phyloP scores from a whole-genome alignment of 352 stramenopile species.

The Globisporangium rhizosaccharum region DNA sequence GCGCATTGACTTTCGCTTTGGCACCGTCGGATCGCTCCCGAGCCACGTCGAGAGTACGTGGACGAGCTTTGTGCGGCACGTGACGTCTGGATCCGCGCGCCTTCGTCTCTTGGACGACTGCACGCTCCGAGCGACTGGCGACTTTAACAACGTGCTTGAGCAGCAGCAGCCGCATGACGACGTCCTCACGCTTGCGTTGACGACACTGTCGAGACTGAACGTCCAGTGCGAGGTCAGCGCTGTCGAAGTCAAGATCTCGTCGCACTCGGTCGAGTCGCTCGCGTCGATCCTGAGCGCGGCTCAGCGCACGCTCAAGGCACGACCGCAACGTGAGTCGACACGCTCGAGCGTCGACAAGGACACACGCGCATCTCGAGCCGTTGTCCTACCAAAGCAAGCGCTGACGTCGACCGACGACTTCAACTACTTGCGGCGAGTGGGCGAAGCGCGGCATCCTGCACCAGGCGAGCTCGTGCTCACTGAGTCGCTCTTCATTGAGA shows the following conservation, averaged over 20 bases:
- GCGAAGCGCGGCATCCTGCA: conserved; percentile 35
- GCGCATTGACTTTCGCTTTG: conserved; percentile 34
- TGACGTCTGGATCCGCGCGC: conserved; percentile 33
- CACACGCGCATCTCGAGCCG: no score
- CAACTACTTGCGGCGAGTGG: conserved; percentile 42
- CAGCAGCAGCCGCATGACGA: conserved; percentile 2
- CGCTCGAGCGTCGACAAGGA: not conserved
- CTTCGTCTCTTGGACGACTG: conserved; percentile 53
- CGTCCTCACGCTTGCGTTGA: conserved; percentile 14
- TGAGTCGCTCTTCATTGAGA: conserved; percentile 65
- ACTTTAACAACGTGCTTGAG: conserved; percentile 38
- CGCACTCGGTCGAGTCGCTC: conserved; percentile 30
- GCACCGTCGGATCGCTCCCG: conserved; percentile 24
- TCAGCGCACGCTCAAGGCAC: not conserved
- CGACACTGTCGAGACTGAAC: conserved; percentile 24
- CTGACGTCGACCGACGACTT: conserved; percentile 45
- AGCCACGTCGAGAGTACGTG: conserved; percentile 47
- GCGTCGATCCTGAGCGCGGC: conserved; percentile 20
- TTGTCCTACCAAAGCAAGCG: not conserved
- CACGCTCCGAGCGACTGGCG: conserved; percentile 42
- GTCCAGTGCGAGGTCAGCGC: conserved; percentile 38
- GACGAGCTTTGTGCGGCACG: conserved; percentile 34
- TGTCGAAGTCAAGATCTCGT: conserved; percentile 45
- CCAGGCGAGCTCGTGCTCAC: conserved; percentile 66
- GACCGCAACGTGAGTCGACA: not conserved